These are phyloP conservation scores for Trichoderma sp. DNA, from an alignment of 2,329 filamentous ascomycete species.

Conservation along the genomic window DNA sequence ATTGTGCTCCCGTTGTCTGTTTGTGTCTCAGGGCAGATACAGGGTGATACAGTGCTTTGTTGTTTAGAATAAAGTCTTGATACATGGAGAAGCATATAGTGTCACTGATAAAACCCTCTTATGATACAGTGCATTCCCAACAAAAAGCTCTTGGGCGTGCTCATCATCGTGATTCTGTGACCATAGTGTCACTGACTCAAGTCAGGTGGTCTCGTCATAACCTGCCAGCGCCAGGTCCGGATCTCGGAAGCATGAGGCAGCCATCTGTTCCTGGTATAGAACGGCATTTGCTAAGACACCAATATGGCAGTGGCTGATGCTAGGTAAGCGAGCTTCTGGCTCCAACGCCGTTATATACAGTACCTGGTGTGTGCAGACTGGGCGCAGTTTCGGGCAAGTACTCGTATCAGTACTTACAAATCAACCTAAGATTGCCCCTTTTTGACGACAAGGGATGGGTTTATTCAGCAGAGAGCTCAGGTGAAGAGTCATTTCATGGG, in stretches of 20 bases:
- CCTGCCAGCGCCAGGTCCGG: neutral
- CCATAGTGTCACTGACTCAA: slow-evolving; percentile 23
- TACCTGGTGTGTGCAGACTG: neutral
- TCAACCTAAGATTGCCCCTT: neutral
- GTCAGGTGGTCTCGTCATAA: slow-evolving; percentile 23
- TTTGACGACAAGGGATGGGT: neutral
- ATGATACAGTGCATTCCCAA: neutral
- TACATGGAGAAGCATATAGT: neutral
- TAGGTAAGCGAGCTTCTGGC: neutral
- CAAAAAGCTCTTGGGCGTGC: neutral
- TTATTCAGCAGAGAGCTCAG: neutral
- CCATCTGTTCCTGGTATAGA: slow-evolving; percentile 9
- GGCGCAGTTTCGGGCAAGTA: neutral
- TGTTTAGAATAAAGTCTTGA: neutral
- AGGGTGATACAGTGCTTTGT: neutral
- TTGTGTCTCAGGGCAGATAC: slow-evolving; percentile 1
- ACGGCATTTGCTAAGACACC: neutral
- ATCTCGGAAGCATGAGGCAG: neutral
- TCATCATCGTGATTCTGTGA: slow-evolving; percentile 20
- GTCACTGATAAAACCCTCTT: neutral
- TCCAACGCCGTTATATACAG: neutral
- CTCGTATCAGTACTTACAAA: neutral
- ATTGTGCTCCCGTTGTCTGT: neutral
- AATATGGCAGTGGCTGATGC: slow-evolving; percentile 6
- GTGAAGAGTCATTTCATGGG: neutral